Base-by-base conservation (phyloP, 371 early-diverging fungal species). In the Phascolomyces articulosus region DNA sequence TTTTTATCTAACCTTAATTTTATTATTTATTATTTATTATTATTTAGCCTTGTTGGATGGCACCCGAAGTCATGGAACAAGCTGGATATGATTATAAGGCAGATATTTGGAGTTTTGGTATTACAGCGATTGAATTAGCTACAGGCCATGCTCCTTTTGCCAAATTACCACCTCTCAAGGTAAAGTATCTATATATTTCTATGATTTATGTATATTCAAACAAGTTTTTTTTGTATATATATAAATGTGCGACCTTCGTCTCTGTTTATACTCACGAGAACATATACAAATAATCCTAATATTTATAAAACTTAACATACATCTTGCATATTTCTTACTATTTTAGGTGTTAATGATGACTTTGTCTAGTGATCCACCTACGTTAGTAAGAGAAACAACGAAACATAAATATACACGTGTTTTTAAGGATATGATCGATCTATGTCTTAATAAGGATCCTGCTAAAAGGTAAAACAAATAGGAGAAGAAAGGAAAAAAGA, bases 71-170 rank as follows among this genome's bases (percentile, higher is more conserved):
- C 8, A 87, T 90, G 88, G 87, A 89, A 66, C 79, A 90, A 69
- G 83, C 87, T 7, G 92, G 89, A 10, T 95, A 96, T 75, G 91
- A 93, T 66, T 90, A 87, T 70, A 93, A 93, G 74, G 96, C 95
- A 0, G 97, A 96, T 72, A 94, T 95, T 58, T 96, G 96, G 95
- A 90, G 91, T 60, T 93, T 96, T 79, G 97, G 97, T 56, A 95
- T 96, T 47, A 95, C 95, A 4, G 88, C 93, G 0, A 75, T 95
- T 49, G 97, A 96, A 69, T 79, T 96, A 34, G 94, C 96, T 18
- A 91, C 88, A 11, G 96, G 96, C 18, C 91, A 92, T 67, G 96
- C 97, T 10, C 97, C 97, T 15, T 95, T 92, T 77, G 94, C 96
- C 18, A 95, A 94, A 70, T 91, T 83, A 62, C 93, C 96, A 18